Evolutionary conservation across 2,329 filamentous ascomycete species (phyloP), one percentile per base, ranked within the genome.

Genomic region (Epichloe baconii): DNA sequence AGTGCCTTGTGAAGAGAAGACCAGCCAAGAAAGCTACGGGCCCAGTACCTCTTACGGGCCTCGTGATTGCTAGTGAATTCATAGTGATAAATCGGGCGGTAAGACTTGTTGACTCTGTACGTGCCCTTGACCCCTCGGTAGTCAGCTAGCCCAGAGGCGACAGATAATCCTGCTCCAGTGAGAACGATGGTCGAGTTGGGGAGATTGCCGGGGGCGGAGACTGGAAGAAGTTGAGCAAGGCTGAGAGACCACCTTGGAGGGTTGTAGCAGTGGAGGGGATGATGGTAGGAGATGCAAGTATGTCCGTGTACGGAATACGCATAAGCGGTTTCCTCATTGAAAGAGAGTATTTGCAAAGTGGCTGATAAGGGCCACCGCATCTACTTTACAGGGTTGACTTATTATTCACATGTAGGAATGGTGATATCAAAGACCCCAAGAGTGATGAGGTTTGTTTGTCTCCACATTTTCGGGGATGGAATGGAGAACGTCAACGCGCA

Each of bases 41-140:
- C 91, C 93, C 93, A 98, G 66, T 98, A 98, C 54, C 93, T 75
- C 68, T 96, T 93, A 57, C 93, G 76, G 12, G 86, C 82, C 65
- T 90, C 87, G 68, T 97, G 91, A 56, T 73, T 86, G 45, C 76
- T 71, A 43, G 88, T 68, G 62, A 97, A 98, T 65, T 98, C 93
- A 66, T 88, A 82, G 66, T 86, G 90, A 71, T 95, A 98, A 57
- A 95, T 94, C 35, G 91, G 93, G 2, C 86, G 81, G 64, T 95
- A 96, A 14, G 80, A 81, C 70, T 86, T 88, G 71, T 97, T 97
- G 62, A 93, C 77, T 43, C 88, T 84, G 65, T 98, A 98, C 8
- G 91, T 97, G 54, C 93, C 93, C 57, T 90, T 86, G 48, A 79
- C 76, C 19, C 93, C 93, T 51, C 93, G 77, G 66, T 98, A 98